phyloP scores from a whole-genome alignment of 352 stramenopile genomes.

The Salisapilia sapeloensis region DNA sequence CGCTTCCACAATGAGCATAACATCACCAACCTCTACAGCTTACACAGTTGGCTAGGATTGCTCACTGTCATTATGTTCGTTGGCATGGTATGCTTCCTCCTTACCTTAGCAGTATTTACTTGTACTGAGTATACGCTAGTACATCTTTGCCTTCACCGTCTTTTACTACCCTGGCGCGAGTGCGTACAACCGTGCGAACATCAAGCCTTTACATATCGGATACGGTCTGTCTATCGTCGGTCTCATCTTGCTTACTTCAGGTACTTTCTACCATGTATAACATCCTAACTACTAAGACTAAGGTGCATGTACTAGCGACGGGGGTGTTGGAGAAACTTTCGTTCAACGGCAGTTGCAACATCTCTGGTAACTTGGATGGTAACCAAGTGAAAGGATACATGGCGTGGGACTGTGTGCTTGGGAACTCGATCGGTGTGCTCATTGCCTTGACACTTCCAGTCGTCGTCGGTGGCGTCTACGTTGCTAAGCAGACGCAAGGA shows the following conservation, averaged over 20 bases:
- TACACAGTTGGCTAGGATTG: constrained; percentile 79
- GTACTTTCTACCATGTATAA: constrained; percentile 4
- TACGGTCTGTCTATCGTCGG: constrained; percentile 43
- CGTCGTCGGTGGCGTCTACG: constrained; percentile 30
- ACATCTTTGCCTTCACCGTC: constrained; percentile 35
- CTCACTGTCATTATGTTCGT: constrained; percentile 35
- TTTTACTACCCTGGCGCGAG: constrained; percentile 67
- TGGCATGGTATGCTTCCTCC: constrained; percentile 12
- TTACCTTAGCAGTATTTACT: constrained; percentile 1
- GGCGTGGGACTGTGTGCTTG: constrained; percentile 49
- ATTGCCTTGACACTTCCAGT: constrained; percentile 21
- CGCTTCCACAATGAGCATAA: constrained; percentile 75
- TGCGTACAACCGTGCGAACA: constrained; percentile 12
- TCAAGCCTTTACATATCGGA: constrained; percentile 51
- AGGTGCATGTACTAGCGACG: constrained; percentile 7
- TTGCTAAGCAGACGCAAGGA: constrained; percentile 16
- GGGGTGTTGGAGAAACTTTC: constrained; percentile 71
- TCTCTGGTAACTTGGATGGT: constrained; percentile 44
- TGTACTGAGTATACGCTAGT: no score
- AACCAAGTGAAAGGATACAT: constrained; percentile 49
- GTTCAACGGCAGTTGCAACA: constrained; percentile 77
- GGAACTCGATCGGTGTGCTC: constrained; percentile 55
- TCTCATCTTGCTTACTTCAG: constrained; percentile 36
- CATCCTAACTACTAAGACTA: neutral
- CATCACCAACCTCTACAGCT: constrained; percentile 76